Evolutionary conservation across 352 stramenopile species (phyloP).

Genomic region (Pythium diclinum): DNA sequence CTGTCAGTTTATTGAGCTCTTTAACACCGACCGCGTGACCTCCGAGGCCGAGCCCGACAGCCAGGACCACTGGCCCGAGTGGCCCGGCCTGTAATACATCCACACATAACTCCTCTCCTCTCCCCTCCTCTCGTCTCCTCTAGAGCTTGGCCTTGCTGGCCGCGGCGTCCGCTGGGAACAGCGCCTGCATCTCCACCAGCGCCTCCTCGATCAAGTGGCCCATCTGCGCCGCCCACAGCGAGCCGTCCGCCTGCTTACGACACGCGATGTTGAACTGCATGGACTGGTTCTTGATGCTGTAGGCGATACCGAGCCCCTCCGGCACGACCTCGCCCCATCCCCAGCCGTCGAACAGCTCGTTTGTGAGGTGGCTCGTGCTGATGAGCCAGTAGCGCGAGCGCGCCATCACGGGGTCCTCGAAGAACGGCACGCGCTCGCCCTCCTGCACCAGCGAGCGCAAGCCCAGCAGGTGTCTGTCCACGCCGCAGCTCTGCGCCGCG

Average conservation of each 20-base stretch:
- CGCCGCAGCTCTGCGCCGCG: conserved; percentile 57
- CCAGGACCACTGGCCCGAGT: conserved; percentile 57
- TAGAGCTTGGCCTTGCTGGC: conserved; percentile 40
- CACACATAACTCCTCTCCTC: not conserved
- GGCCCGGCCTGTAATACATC: conserved; percentile 45
- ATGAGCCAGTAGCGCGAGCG: conserved; percentile 73
- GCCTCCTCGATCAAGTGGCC: conserved; percentile 74
- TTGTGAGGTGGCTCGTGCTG: conserved; percentile 77
- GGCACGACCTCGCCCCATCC: conserved; percentile 81
- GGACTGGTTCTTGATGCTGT: conserved; percentile 77
- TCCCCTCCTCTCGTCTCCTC: not conserved
- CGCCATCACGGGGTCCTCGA: conserved; percentile 67
- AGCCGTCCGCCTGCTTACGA: conserved; percentile 34
- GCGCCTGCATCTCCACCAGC: conserved; percentile 73
- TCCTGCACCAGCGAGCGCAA: conserved; percentile 64
- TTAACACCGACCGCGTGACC: conserved; percentile 75
- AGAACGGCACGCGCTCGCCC: conserved; percentile 56
- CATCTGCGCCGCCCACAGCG: conserved; percentile 52
- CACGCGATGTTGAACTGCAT: conserved; percentile 85
- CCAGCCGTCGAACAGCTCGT: conserved; percentile 83
- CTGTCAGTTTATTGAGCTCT: conserved; percentile 78
- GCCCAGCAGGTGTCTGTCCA: conserved; percentile 94
- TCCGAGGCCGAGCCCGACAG: conserved; percentile 31
- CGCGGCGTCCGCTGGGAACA: conserved; percentile 37
- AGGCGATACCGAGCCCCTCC: conserved; percentile 74